These are phyloP conservation scores for Chlamydomonas reinhardtii DNA, from an alignment of 163 green algal species.

Conservation along the genomic window DNA sequence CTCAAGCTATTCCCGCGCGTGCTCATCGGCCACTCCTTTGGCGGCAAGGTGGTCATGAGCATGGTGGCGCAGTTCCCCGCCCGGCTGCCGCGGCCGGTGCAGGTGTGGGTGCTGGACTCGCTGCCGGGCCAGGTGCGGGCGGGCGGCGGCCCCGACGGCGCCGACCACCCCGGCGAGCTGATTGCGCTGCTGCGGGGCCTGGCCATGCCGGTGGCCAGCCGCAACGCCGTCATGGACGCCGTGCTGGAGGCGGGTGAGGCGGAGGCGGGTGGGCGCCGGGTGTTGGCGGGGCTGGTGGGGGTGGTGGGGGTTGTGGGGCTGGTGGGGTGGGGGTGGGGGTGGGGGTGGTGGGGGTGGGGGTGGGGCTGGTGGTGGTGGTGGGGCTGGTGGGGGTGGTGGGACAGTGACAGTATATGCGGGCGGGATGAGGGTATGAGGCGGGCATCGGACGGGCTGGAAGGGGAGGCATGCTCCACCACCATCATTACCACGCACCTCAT, in stretches of 20 bases:
- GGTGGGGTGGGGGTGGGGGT: not conserved
- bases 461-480: not conserved
- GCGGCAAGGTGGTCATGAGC: conserved; percentile 94
- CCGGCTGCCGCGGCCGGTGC: conserved; percentile 82
- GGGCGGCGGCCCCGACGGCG: conserved; percentile 48
- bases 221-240: conserved; percentile 74
- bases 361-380: too few relatives aligned
- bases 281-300: too few relatives aligned
- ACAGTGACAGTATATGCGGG: too few relatives aligned
- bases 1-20: conserved; percentile 91
- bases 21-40: conserved; percentile 94
- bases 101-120: conserved; percentile 93
- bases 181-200: conserved; percentile 81
- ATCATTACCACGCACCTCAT: not conserved
- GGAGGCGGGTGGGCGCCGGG: too few relatives aligned
- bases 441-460: too few relatives aligned
- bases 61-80: conserved; percentile 91
- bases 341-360: too few relatives aligned
- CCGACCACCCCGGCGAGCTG: conserved; percentile 87
- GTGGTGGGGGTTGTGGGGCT: not conserved
- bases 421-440: too few relatives aligned
- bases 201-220: conserved; percentile 76
- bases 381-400: too few relatives aligned
- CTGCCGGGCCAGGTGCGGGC: conserved; percentile 83
- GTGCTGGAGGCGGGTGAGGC: conserved; percentile 55